Percentiles rank a stretch among this genome's conserved stretches.
phyloP scores from a whole-genome alignment of 2,329 filamentous ascomycete genomes.

The Talaromyces sp. region DNA sequence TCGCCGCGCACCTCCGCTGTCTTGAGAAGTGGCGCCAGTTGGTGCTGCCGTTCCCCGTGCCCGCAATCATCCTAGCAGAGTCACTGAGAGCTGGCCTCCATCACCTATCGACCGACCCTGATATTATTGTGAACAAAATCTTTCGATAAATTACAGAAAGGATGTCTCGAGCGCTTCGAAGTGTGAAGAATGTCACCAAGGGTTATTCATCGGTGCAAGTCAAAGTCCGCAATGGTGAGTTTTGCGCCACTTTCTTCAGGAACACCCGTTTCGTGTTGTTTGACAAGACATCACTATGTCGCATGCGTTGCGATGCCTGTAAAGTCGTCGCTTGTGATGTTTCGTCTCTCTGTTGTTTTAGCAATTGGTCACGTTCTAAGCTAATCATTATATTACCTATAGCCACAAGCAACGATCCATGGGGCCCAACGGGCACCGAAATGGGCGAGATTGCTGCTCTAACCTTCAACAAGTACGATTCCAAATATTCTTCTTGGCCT shows the following conservation, averaged over 20 bases:
- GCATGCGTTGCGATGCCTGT: neutral
- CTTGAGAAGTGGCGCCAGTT: conserved; percentile 1
- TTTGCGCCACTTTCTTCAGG: conserved; percentile 1
- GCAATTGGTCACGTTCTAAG: neutral
- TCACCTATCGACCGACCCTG: neutral
- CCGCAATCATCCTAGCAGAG: neutral
- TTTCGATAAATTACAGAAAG: conserved; percentile 15
- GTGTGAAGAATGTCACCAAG: conserved; percentile 99
- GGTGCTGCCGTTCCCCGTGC: conserved; percentile 1
- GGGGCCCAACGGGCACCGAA: conserved; percentile 94
- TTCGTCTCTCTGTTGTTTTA: neutral
- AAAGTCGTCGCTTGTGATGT: neutral
- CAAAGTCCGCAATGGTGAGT: conserved; percentile 93
- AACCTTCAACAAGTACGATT: conserved; percentile 88
- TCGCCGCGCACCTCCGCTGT: neutral
- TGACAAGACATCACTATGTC: neutral
- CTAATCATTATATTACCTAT: conserved; percentile 18
- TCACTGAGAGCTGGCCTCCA: conserved; percentile 11
- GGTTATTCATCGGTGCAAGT: conserved; percentile 95
- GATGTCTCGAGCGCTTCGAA: conserved; percentile 97
- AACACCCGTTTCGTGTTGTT: neutral
- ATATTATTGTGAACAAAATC: neutral
- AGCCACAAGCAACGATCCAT: conserved; percentile 98
- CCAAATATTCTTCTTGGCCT: neutral
- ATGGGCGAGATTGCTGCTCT: conserved; percentile 98